Evolutionary conservation across 2,329 filamentous ascomycete species (phyloP), one percentile per base, ranked within the genome.

Genomic region (Blastomyces percursus): DNA sequence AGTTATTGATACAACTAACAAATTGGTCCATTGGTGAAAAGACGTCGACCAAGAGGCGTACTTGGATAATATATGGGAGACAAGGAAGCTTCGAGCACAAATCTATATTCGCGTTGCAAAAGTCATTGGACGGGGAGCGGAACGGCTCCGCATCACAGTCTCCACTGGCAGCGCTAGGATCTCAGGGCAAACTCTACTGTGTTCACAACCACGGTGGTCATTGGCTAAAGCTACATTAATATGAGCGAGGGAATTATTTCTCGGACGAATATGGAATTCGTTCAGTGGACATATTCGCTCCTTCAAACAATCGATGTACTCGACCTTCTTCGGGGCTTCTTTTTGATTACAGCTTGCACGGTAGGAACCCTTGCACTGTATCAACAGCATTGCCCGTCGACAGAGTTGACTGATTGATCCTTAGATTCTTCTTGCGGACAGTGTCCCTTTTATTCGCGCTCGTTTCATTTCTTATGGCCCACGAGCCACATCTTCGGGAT

Each of bases 391-490:
- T 50, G 48, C 27, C 40, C 40, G 35, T 55, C 32, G 40, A 32
- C 7, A 2, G 3, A 1, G 12, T 7, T 55, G 11, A 52, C 51
- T 64, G 62, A 58, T 58, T 12, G 51, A 24, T 56, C n/a, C 62
- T 38, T 69, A 79, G 72, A 76, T 84, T 42, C 70, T 86, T 61
- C 71, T 80, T 58, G 74, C 83, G 64, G 80, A 79, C 70, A 72
- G 77, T 65, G 72, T 82, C 51, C 79, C 82, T 63, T 71, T 78
- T 52, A 74, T 86, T 58, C 78, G 78, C 66, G 67, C 69, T 63
- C 83, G 84, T 60, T 86, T 86, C 71, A 76, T 87, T 59, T 74
- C 79, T 57, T 87, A 87, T 71, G 85, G 85, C 61, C 79, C 84
- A 61, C 81, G 84, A 69, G 75, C 80, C 21, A 72, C 68, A 55